Conservation (phyloP, 2,329 filamentous ascomycete genomes). For the Lomentospora prolificans region DNA sequence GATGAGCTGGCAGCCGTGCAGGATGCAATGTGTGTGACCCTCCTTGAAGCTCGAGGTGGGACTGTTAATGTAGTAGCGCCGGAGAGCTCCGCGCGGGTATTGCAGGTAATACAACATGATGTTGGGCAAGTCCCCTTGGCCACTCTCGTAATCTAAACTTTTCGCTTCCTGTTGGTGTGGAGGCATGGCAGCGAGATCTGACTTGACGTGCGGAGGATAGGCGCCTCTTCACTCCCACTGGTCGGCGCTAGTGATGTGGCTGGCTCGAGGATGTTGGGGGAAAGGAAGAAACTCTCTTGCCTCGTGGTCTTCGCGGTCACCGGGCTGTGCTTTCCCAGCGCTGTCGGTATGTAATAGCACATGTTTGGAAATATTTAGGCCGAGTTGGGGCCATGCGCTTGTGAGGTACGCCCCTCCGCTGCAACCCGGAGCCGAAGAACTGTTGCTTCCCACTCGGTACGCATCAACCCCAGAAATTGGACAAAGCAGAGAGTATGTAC, state of each 20-base stretch:
- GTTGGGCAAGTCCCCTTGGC: background rate
- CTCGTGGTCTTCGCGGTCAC: no score
- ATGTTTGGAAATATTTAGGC: background rate
- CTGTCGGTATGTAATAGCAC: background rate
- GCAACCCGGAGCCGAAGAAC: background rate
- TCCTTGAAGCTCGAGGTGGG: background rate
- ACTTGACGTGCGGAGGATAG: background rate
- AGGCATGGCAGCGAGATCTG: background rate
- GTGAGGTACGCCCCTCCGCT: background rate
- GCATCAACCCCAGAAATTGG: background rate
- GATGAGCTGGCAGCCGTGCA: background rate
- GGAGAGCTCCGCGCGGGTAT: slow-evolving; percentile 2
- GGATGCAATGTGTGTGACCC: background rate
- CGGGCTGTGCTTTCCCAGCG: background rate
- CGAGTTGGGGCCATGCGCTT: background rate
- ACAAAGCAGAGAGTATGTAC: no score
- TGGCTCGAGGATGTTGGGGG: background rate
- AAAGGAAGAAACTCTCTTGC: background rate
- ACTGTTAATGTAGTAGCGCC: background rate
- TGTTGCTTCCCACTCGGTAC: background rate
- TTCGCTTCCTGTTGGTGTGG: background rate
- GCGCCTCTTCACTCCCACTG: background rate
- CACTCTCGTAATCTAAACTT: background rate
- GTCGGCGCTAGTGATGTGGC: background rate
- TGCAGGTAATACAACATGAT: slow-evolving; percentile 1